Base-by-base conservation (phyloP, 805 yeast genomes). In the Candida coleopterorum region DNA sequence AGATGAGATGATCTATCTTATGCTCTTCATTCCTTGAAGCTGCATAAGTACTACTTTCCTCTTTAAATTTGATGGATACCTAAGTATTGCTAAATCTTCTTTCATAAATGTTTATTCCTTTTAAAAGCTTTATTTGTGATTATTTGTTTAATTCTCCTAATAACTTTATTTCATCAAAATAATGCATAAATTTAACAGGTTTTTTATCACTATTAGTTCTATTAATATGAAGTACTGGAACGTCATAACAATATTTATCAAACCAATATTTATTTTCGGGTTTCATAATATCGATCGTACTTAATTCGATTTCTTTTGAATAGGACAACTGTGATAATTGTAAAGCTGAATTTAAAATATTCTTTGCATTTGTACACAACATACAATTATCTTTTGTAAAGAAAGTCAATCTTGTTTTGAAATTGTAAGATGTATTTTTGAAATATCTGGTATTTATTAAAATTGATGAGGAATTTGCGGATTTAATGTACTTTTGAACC, bases 141-240 rank as follows among this genome's bases (percentile, higher is more conserved):
- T 58, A 57, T 44, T 66, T 66, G 21, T 49, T 52, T 18, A 81
- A 62, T 45, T 75, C 83, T 15, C 74, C 77, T 10, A 68, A 44
- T 4, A 82, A 52, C 40, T 78, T 79, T 4, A 71, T 73, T 30
- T 70, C 68, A 38, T 77, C 62, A 39, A 84, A 70, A 37, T 76
- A 68, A 56, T 84, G 90, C 82, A 83, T 81, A 50, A 79, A 76
- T 48, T 77, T 79, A 4, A 72, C 68, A 2, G 79, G 70, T 31
- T 71, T 64, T 23, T 49, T 60, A 35, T 70, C 72, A n/a, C n/a
- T n/a, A 6, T 53, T 56, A 1, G 52, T 60, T 40, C 78, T 63
- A 46, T 79, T 80, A 7, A 84, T 65, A 52, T 84, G 89, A 28
- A 84, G 51, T 0, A 84, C 94, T 0, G 94, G 94, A 5, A 84